Percentiles rank a stretch among this genome's conserved stretches.
phyloP scores from a whole-genome alignment of 2,329 filamentous ascomycete genomes.

The Bipolaris sorokiniana region DNA sequence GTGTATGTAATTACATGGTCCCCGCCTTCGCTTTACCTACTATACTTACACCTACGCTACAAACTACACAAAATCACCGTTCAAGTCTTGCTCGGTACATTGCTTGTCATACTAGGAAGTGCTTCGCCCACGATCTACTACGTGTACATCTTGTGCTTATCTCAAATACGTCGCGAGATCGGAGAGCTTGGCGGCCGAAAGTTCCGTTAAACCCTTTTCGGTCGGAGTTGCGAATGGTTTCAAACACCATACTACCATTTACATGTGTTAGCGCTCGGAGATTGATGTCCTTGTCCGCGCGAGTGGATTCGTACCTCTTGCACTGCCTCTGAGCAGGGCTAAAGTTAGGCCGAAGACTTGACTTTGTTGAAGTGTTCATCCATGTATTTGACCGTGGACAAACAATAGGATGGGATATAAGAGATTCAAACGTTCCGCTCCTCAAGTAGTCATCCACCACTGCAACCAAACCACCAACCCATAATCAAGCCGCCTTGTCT shows the following conservation, averaged over 20 bases:
- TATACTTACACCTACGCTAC: background rate
- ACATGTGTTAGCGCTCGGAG: background rate
- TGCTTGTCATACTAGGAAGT: background rate
- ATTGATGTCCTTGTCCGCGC: background rate
- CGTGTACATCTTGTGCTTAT: background rate
- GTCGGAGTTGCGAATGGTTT: conserved; percentile 4
- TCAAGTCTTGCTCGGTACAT: no score
- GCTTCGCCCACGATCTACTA: background rate
- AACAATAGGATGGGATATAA: conserved; percentile 21
- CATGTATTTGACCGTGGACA: conserved; percentile 3
- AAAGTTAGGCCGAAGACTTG: background rate
- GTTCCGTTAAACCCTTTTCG: background rate
- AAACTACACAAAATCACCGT: no score
- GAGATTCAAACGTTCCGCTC: conserved; percentile 3
- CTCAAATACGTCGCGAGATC: background rate
- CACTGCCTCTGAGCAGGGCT: conserved; percentile 9
- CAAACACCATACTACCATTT: background rate
- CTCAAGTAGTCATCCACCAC: background rate
- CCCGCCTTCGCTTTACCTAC: no score
- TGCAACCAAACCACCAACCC: no score
- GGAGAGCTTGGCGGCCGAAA: conserved; percentile 10
- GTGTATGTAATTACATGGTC: no score
- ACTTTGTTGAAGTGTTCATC: conserved; percentile 4
- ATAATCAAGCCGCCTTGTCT: background rate
- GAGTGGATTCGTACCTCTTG: conserved; percentile 3